Base-by-base conservation (phyloP, 352 stramenopile species). In the Albugo laibachii region DNA sequence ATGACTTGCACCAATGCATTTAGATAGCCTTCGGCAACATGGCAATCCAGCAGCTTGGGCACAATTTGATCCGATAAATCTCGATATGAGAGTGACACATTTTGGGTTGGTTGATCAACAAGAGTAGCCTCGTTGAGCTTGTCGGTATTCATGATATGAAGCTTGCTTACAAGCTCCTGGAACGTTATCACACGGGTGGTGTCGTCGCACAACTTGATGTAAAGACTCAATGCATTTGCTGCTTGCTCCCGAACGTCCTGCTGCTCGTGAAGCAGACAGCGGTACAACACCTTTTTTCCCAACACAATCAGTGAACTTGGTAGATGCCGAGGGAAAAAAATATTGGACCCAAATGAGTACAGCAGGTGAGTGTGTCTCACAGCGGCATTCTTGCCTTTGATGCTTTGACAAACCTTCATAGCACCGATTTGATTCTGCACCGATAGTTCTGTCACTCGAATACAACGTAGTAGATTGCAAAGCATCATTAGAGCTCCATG, bases 101-200 rank as follows among this genome's bases (percentile, higher is more conserved):
- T n/a, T n/a, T n/a, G n/a, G n/a, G n/a, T n/a, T n/a, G n/a, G n/a
- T 1, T 36, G 15, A 13, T 49, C 34, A 21, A 13, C 54, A 31
- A 50, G 39, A n/a, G 15, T 36, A 15, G 11, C 38, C 20, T 35
- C 20, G 0, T 12, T n/a, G 13, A 21, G 58, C 1, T 44, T 39
- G 12, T 49, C 58, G 8, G 42, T 45, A n/a, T 64, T 60, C 20
- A 80, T 68, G 1, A 66, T 63, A 50, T 86, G 82, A 2, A 86
- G 50, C 41, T 86, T 86, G 47, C 69, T 86, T 50, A 82, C 68
- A 8, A 78, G 61, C 49, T 83, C 73, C 38, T 86, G 73, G 36
- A 83, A 86, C 13, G 65, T 66, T 11, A 72, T 24, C 0, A 86
- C 20, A 2, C 61, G 59, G 36, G 59, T 78, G 20, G 64, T 54